Base-by-base conservation (phyloP, 148 eudicot species). In the Linanthus parryae region DNA sequence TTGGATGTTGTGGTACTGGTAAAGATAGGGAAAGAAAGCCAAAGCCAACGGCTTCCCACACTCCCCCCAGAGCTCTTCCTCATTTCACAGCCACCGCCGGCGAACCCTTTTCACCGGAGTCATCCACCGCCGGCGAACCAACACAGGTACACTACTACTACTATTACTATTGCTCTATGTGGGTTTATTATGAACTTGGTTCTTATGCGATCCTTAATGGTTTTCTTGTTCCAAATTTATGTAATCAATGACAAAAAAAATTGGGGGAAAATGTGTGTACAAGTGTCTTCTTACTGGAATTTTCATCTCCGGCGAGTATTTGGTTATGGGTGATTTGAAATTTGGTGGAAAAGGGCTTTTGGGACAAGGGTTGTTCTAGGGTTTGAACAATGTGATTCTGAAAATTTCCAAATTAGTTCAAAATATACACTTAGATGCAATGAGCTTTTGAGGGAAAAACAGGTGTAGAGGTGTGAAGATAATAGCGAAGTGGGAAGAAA, bases 1-100 rank as follows among this genome's bases (percentile, higher is more conserved):
- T 33, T 44, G 51, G 40, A 57, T 44, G 33, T 31, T 45, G 62
- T 58, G 62, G 60, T 33, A 44, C 41, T 19, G 28, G 8, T 23
- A 25, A 18, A 44, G n/a, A 36, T 10, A 24, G 31, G 7, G 18
- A 54, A n/a, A n/a, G n/a, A n/a, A n/a, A n/a, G n/a, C n/a, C n/a
- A n/a, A n/a, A n/a, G n/a, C n/a, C n/a, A n/a, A n/a, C n/a, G n/a
- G 14, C 37, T 12, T 6, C 11, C n/a, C 36, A 16, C 23, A 20
- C 3, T 16, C 34, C 16, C 19, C 20, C 16, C 0, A 1, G 11
- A 23, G 9, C 15, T 7, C 0, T 14, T 23, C 9, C 51, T 19
- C 34, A 27, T 9, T 3, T 19, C 36, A 0, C 5, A 38, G 11
- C 31, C 6, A 36, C 18, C 45, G 58, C 24, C 58, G 36, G 35